Percentiles rank a stretch among this genome's conserved stretches.
These are phyloP conservation scores for Dujonia santamariae DNA, from an alignment of 1,139 yeast species.

Conservation along the genomic window DNA sequence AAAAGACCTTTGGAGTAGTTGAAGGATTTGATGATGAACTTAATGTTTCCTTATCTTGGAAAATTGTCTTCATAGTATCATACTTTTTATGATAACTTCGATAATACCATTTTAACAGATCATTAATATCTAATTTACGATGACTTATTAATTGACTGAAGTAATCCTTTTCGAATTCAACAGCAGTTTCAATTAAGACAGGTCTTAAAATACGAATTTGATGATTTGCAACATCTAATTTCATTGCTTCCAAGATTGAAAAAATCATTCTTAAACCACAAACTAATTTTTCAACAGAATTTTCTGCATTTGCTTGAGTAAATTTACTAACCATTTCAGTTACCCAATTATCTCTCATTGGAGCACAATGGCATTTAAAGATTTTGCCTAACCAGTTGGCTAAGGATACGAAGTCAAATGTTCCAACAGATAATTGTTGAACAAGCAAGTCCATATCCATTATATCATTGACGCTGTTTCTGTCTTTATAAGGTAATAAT, in stretches of 20 bases:
- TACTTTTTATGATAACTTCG: constrained; percentile 28
- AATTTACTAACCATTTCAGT: constrained; percentile 77
- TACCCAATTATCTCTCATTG: constrained; percentile 92
- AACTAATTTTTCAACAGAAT: constrained; percentile 56
- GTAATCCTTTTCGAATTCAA: constrained; percentile 89
- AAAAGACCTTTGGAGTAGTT: neutral
- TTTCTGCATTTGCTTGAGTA: constrained; percentile 54
- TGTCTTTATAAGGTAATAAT: constrained; percentile 76
- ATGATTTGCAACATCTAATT: constrained; percentile 91
- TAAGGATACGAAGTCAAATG: constrained; percentile 65
- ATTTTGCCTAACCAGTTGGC: constrained; percentile 70
- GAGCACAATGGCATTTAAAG: constrained; percentile 86
- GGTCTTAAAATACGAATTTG: constrained; percentile 86
- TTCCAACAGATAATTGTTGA: constrained; percentile 70
- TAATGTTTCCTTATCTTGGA: neutral
- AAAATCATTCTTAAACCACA: constrained; percentile 79
- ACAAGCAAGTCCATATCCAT: constrained; percentile 75
- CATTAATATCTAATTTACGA: constrained; percentile 62
- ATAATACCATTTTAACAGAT: constrained; percentile 71
- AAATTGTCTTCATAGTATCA: constrained; percentile 2
- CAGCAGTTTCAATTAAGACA: constrained; percentile 80
- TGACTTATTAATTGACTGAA: constrained; percentile 68
- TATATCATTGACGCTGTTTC: constrained; percentile 64
- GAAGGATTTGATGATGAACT: neutral
- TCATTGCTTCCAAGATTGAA: constrained; percentile 92